phyloP scores from a whole-genome alignment of 139 green algal genomes.

The Chlamydomonas schloesseri region DNA sequence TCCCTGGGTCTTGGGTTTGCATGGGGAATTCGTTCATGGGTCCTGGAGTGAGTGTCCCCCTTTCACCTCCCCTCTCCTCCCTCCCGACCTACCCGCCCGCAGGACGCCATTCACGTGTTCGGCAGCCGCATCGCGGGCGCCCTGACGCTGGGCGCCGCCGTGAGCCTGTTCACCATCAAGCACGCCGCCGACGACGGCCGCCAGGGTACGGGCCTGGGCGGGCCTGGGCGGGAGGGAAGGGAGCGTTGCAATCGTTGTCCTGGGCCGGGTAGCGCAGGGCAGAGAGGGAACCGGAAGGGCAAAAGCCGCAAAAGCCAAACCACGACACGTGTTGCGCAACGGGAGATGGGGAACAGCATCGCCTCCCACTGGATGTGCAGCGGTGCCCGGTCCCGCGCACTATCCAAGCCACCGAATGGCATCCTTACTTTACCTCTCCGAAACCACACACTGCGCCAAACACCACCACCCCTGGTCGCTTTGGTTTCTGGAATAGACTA shows the following conservation, averaged over 20 bases:
- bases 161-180: conserved; percentile 11
- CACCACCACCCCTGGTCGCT: no score
- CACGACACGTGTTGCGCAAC: background rate
- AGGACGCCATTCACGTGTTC: conserved; percentile 24
- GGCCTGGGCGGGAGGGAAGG: background rate
- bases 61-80: no score
- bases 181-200: conserved; percentile 25
- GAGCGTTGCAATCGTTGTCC: background rate
- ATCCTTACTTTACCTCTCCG: no score
- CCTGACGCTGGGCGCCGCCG: background rate
- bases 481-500: no score
- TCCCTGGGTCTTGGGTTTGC: no score
- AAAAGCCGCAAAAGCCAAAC: no score
- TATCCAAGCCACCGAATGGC: no score
- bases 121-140: background rate
- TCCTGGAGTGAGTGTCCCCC: no score
- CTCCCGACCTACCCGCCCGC: background rate
- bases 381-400: no score
- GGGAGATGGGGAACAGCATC: background rate
- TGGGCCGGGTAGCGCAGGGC: background rate
- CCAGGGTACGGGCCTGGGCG: background rate
- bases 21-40: no score
- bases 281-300: background rate
- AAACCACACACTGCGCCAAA: no score
- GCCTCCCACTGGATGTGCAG: no score